phyloP scores from a whole-genome alignment of 805 yeast species.

The Wickerhamomyces bovis region DNA sequence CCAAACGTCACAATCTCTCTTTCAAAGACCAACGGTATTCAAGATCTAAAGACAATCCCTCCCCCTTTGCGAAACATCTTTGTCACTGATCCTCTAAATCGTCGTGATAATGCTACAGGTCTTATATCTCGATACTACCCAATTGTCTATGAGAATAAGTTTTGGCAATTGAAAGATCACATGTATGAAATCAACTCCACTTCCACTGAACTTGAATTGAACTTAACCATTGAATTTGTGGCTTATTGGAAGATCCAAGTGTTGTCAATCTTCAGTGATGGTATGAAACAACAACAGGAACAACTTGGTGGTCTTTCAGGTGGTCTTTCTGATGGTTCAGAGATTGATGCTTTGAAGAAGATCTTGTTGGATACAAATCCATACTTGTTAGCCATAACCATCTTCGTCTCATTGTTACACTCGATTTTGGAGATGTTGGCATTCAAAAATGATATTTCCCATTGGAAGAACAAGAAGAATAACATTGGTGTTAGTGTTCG shows the following conservation, averaged over 20 bases:
- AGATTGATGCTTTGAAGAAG: slow-evolving; percentile 31
- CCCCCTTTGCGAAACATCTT: slow-evolving; percentile 21
- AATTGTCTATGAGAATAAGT: slow-evolving; percentile 30
- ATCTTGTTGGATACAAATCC: slow-evolving; percentile 33
- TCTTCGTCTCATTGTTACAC: slow-evolving; percentile 29
- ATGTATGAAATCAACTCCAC: slow-evolving; percentile 28
- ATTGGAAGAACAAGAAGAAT: slow-evolving; percentile 35
- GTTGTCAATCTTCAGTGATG: slow-evolving; percentile 23
- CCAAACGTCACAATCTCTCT: slow-evolving; percentile 31
- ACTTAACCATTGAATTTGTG: slow-evolving; percentile 24
- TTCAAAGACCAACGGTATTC: slow-evolving; percentile 17
- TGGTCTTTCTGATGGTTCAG: slow-evolving; percentile 25
- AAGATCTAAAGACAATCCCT: slow-evolving; percentile 18
- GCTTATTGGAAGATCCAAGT: slow-evolving; percentile 28
- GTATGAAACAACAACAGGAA: slow-evolving; percentile 25
- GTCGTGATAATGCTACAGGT: slow-evolving; percentile 27
- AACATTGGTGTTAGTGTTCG: slow-evolving; percentile 35
- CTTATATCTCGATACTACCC: slow-evolving; percentile 31
- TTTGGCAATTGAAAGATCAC: slow-evolving; percentile 34
- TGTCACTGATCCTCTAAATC: slow-evolving; percentile 22
- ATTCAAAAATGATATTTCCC: slow-evolving; percentile 35
- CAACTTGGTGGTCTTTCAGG: slow-evolving; percentile 14
- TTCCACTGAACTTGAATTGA: slow-evolving; percentile 19
- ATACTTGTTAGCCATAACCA: slow-evolving; percentile 28
- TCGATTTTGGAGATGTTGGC: slow-evolving; percentile 35